These are phyloP conservation scores for Puccinia triticina DNA, from an alignment of 1,284 basidiomycete genomes.

Conservation along the genomic window DNA sequence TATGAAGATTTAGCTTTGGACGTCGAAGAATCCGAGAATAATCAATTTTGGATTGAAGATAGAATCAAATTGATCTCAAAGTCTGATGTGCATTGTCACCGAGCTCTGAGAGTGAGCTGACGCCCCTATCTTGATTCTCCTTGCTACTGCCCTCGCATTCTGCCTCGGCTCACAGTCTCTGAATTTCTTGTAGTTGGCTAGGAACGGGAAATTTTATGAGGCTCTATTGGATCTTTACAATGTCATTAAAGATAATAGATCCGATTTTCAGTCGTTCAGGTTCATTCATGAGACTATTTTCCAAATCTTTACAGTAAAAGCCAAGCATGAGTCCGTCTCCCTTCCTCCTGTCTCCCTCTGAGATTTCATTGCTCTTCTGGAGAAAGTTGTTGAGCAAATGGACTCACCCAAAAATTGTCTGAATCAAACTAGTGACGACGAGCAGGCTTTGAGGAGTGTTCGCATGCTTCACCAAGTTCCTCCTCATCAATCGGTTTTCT, in stretches of 20 bases:
- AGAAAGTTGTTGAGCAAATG: neutral
- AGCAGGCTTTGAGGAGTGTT: neutral
- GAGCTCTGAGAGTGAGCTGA: constrained; percentile 27
- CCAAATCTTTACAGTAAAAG: constrained; percentile 34
- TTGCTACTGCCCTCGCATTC: neutral
- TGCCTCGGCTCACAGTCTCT: neutral
- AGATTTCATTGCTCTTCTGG: neutral
- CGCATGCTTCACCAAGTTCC: neutral
- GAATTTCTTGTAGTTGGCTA: constrained; percentile 27
- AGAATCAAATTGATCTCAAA: constrained; percentile 39
- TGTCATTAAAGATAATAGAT: constrained; percentile 30
- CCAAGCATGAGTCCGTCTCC: constrained; percentile 31
- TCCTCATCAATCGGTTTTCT: neutral
- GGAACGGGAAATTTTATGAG: constrained; percentile 19
- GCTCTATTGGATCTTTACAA: constrained; percentile 27
- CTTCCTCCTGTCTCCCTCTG: neutral
- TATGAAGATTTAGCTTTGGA: constrained; percentile 50
- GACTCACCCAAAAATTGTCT: neutral
- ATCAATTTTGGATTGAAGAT: constrained; percentile 21
- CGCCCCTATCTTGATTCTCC: neutral
- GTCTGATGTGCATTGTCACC: constrained; percentile 40
- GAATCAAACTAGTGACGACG: constrained; percentile 6
- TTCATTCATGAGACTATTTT: constrained; percentile 37
- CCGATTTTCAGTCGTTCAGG: constrained; percentile 19
- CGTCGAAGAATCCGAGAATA: constrained; percentile 3